Base-by-base conservation (phyloP, 805 yeast genomes). In the Candida hispaniensis region DNA sequence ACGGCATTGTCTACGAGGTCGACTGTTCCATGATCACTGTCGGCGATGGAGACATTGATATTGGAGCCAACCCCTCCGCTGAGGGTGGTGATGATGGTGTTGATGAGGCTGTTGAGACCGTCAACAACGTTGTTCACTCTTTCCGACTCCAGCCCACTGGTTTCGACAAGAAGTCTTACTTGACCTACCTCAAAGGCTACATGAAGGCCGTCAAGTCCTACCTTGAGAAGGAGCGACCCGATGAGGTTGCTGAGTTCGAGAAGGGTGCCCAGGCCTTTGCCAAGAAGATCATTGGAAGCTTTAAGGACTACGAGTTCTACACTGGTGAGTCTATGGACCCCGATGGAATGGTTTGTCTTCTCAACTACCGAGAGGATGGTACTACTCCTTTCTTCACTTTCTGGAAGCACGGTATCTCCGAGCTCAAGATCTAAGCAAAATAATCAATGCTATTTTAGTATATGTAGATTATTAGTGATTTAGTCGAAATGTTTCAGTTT, bases 301-400 rank as follows among this genome's bases (percentile, higher is more conserved):
- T 91, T 91, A 79, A 79, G 61, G 98, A 91, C 76, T 91, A 93
- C 93, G 98, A 91, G 62, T 91, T 91, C 75, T 91, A 67, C 86
- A 88, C 95, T 52, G 97, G 98, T 73, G 97, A 88, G 73, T 80
- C 94, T 61, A 91, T 91, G 98, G 96, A 91, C 76, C 98, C 98
- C 64, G 98, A 91, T 67, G 98, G 79, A 53, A 91, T 91, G 98
- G 68, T 91, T 60, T 83, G 85, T 52, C 75, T 91, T 64, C 80
- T 91, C 67, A 91, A 91, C 93, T 91, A 88, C 85, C 93, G 98
- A 71, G 98, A 91, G 73, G 97, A 91, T 63, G 98, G 98, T 72
- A 71, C 76, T 55, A 91, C 98, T 53, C 98, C 98, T 60, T 91
- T 61, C 70, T 91, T 88, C 58, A 83, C 86, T 49, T 77, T 86